Base-by-base conservation (phyloP, 202 grass and related monocot genomes). In the Carex arenaria region DNA sequence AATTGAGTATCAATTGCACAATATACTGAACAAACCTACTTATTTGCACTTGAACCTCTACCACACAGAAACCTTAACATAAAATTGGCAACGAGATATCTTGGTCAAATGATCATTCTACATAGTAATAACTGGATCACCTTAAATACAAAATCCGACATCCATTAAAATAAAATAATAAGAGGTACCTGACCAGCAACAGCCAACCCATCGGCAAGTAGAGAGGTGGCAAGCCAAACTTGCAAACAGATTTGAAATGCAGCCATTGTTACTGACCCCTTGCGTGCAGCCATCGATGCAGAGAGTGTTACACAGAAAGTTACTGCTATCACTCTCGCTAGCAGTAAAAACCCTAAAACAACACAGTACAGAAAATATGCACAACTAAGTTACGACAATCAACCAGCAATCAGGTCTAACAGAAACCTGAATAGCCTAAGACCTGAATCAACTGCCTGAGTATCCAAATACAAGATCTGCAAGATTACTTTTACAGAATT, bases 221-320 rank as follows among this genome's bases (percentile, higher is more conserved):
- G 94, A 57, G 94, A 97, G 9, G 82, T 89, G 54, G 94, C 87
- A 38, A 97, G 69, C 94, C 92, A 97, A 72, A 92, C 92, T 74
- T 97, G 94, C 85, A 97, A 90, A 84, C 94, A 97, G 60, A 97
- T 97, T 76, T 97, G 92, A 78, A 97, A 97, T 85, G 92, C 94
- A 82, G 94, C 94, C 94, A 97, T 97, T 55, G 69, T 73, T 85
- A 89, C 89, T 61, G 94, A 74, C 63, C 94, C 94, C 65, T 84
- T 72, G 8, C 94, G 90, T 59, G 94, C 94, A 55, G 92, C 94
- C 94, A 97, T 91, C 49, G 92, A 97, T 65, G 94, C 92, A 56
- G 92, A 87, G 14, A 97, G 43, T 76, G 94, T 97, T 53, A 97
- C 92, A 71, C 94, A 97, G 51, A 80, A 97, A 52, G 92, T 94